phyloP scores from a whole-genome alignment of 2,329 filamentous ascomycete species.

The Epichloe gansuensis region DNA sequence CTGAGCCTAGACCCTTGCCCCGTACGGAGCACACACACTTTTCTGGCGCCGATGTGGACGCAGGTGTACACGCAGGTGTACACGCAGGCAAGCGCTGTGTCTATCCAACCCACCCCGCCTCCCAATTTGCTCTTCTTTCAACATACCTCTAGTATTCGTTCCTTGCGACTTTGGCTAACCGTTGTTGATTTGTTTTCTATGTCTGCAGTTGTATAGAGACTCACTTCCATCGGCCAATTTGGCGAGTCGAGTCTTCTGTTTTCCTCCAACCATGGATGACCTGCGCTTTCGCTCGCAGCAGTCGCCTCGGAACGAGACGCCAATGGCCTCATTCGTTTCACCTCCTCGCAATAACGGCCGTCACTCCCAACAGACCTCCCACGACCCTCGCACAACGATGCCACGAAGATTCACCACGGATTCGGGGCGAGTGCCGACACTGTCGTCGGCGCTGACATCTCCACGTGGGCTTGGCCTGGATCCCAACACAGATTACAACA shows the following conservation, averaged over 20 bases:
- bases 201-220: slow-evolving; percentile 21
- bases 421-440: slow-evolving; percentile 66
- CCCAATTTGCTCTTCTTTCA: slow-evolving; percentile 16
- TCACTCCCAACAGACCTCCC: slow-evolving; percentile 37
- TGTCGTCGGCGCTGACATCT: slow-evolving; percentile 40
- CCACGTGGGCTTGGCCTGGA: slow-evolving; percentile 32
- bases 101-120: slow-evolving; percentile 15
- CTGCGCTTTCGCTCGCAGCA: slow-evolving; percentile 66
- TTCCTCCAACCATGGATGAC: slow-evolving; percentile 50
- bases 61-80: not conserved
- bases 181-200: slow-evolving; percentile 22
- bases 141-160: slow-evolving; percentile 13
- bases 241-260: slow-evolving; percentile 27
- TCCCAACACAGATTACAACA: slow-evolving; percentile 33
- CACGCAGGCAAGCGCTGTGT: slow-evolving; percentile 13
- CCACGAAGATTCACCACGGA: slow-evolving; percentile 92
- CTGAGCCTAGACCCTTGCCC: slow-evolving; percentile 10
- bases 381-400: slow-evolving; percentile 64
- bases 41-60: not conserved
- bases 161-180: slow-evolving; percentile 16
- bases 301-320: slow-evolving; percentile 62
- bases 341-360: slow-evolving; percentile 58
- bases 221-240: slow-evolving; percentile 22
- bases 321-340: slow-evolving; percentile 62
- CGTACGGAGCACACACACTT: slow-evolving; percentile 5